Evolutionary conservation across 352 stramenopile genomes (phyloP).

Genomic region (Phytophthora syringae): DNA sequence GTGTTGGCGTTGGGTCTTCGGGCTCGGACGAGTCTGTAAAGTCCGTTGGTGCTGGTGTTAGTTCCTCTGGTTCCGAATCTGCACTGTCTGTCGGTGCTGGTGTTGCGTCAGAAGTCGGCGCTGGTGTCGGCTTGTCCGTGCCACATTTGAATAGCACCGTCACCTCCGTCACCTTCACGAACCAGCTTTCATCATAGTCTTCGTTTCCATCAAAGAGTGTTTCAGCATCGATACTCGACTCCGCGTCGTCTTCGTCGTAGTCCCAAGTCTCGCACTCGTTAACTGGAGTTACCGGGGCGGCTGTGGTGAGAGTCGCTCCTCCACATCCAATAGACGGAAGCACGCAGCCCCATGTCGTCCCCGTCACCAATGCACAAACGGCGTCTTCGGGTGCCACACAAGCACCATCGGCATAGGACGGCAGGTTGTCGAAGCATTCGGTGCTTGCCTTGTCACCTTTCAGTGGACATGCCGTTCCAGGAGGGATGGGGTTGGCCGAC

Average conservation of each 20-base stretch:
- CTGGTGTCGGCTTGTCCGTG: conserved; percentile 19
- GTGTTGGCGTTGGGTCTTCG: not conserved
- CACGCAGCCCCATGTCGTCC: conserved; percentile 48
- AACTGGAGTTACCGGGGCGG: conserved; percentile 2
- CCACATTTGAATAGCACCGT: conserved; percentile 30
- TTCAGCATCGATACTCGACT: conserved; percentile 11
- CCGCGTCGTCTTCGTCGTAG: conserved; percentile 21
- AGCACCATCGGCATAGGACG: conserved; percentile 37
- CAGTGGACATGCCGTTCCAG: conserved; percentile 36
- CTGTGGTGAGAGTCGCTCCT: conserved; percentile 7
- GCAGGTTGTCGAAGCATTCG: conserved; percentile 53
- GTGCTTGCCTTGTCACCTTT: conserved; percentile 49
- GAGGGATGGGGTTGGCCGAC: conserved; percentile 36
- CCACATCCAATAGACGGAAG: conserved; percentile 33
- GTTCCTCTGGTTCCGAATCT: not conserved
- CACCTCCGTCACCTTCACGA: conserved; percentile 33
- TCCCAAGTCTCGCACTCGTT: conserved; percentile 37
- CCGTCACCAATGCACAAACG: conserved; percentile 48
- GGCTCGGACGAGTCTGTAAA: not conserved
- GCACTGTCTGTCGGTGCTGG: conserved; percentile 4
- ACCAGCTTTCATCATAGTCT: conserved; percentile 37
- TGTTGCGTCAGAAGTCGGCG: conserved; percentile 24
- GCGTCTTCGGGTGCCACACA: conserved; percentile 53
- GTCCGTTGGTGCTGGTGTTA: not conserved
- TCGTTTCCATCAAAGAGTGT: conserved; percentile 29